A percentile compares a stretch with the other conserved stretches of the same genome.
phyloP scores from a whole-genome alignment of 2,329 filamentous ascomycete species.

The Penicillium sp. region DNA sequence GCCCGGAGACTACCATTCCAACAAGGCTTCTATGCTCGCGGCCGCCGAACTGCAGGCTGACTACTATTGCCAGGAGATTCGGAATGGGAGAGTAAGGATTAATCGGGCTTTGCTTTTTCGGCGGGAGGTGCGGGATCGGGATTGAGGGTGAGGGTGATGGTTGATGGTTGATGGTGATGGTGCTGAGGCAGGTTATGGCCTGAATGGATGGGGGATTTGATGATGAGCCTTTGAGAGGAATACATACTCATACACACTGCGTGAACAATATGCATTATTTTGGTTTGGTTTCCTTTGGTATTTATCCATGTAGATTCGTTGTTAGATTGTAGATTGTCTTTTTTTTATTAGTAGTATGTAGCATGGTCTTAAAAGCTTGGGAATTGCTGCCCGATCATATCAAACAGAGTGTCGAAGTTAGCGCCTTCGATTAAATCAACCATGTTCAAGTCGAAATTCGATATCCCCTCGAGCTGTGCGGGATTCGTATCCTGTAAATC shows the following conservation, averaged over 20 bases:
- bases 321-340: not conserved
- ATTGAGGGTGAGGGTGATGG: not conserved
- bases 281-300: not conserved
- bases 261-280: not conserved
- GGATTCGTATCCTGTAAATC: constrained; percentile 8
- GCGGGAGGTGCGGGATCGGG: not conserved
- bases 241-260: not conserved
- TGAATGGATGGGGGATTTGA: not conserved
- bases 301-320: not conserved
- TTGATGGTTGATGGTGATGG: not conserved
- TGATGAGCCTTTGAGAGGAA: not conserved
- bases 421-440: constrained; percentile 33
- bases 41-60: constrained; percentile 9
- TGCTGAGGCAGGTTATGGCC: not conserved
- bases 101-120: constrained; percentile 4
- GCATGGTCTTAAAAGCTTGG: constrained; percentile 25
- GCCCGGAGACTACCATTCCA: constrained; percentile 7
- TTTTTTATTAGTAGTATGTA: no score
- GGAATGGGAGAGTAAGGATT: not conserved
- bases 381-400: constrained; percentile 34
- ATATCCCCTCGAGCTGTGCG: constrained; percentile 12
- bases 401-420: constrained; percentile 33
- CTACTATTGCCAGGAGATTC: constrained; percentile 10
- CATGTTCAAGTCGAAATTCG: constrained; percentile 33
- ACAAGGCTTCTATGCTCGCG: constrained; percentile 5